Evolutionary conservation across 768 basidiomycete genomes (phyloP).

Genomic region (Cyclocybe cylindracea): DNA sequence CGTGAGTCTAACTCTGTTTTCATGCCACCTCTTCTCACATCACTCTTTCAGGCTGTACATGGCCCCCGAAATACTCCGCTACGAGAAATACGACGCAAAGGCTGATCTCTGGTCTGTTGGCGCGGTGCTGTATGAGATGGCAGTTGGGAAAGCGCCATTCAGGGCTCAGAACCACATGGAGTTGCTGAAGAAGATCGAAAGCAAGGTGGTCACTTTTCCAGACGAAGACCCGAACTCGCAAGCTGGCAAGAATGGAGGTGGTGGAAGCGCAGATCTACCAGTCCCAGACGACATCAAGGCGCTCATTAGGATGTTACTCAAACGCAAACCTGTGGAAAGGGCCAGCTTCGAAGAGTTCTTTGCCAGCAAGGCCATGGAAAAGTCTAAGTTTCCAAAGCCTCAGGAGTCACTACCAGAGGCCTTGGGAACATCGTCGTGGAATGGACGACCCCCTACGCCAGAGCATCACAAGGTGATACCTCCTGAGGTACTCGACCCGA

Average conservation of each 20-base stretch:
- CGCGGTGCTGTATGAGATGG: slow-evolving; percentile 95
- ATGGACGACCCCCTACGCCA: slow-evolving; percentile 52
- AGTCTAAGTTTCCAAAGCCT: slow-evolving; percentile 74
- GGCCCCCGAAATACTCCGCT: slow-evolving; percentile 97
- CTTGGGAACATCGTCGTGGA: slow-evolving; percentile 24
- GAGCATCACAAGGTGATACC: slow-evolving; percentile 75
- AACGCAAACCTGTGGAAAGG: slow-evolving; percentile 80
- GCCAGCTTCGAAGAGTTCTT: slow-evolving; percentile 95
- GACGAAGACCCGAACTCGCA: slow-evolving; percentile 73
- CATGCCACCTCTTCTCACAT: slow-evolving; percentile 7
- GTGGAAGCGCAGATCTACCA: slow-evolving; percentile 50
- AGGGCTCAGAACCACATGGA: slow-evolving; percentile 97
- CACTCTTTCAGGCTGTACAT: slow-evolving; percentile 77
- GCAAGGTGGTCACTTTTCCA: slow-evolving; percentile 89
- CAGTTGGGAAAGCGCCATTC: slow-evolving; percentile 91
- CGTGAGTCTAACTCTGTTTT: slow-evolving; percentile 52
- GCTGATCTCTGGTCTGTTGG: slow-evolving; percentile 99
- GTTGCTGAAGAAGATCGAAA: slow-evolving; percentile 89
- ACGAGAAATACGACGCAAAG: slow-evolving; percentile 97
- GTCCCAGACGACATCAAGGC: slow-evolving; percentile 86
- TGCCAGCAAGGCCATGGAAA: slow-evolving; percentile 71
- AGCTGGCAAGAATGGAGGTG: slow-evolving; percentile 41
- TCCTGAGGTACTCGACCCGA: slow-evolving; percentile 78
- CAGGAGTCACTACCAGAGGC: slow-evolving; percentile 34
- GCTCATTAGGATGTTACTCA: slow-evolving; percentile 82